phyloP scores from a whole-genome alignment of 352 stramenopile species.

The Elongisporangium senticosum region DNA sequence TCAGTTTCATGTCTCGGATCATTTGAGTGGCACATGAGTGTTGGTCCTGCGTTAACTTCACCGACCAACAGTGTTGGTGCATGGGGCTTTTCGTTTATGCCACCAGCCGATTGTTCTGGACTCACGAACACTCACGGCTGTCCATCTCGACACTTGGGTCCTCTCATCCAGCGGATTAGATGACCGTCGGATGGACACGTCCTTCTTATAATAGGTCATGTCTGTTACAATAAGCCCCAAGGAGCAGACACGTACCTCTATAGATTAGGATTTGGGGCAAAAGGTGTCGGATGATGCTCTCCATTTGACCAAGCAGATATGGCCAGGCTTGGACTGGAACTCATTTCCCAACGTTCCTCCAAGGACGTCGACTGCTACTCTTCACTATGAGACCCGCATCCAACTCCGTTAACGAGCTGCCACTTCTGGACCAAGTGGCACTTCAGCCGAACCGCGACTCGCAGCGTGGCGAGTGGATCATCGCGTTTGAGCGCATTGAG shows the following conservation, averaged over 20 bases:
- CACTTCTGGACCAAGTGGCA: not conserved
- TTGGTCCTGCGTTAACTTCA: not conserved
- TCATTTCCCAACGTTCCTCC: not conserved
- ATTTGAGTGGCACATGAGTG: not conserved
- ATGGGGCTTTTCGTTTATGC: not conserved
- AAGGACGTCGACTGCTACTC: not conserved
- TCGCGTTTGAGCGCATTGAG: slow-evolving; percentile 39
- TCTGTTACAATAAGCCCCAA: no score
- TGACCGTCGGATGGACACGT: not conserved
- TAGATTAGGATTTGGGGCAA: not conserved
- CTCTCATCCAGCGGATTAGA: not conserved
- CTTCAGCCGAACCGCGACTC: slow-evolving; percentile 22
- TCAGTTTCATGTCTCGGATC: not conserved
- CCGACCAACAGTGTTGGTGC: not conserved
- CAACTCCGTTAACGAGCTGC: not conserved
- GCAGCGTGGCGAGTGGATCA: slow-evolving; percentile 27
- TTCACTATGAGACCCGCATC: not conserved
- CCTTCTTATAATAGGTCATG: not conserved
- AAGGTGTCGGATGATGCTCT: not conserved
- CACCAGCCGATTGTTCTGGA: not conserved
- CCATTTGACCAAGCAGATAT: not conserved
- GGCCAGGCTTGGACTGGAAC: not conserved
- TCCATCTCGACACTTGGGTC: not conserved
- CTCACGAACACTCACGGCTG: not conserved
- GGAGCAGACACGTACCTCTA: not conserved